phyloP scores from a whole-genome alignment of 2,329 filamentous ascomycete genomes.

The Dendrostoma leiphaemia region DNA sequence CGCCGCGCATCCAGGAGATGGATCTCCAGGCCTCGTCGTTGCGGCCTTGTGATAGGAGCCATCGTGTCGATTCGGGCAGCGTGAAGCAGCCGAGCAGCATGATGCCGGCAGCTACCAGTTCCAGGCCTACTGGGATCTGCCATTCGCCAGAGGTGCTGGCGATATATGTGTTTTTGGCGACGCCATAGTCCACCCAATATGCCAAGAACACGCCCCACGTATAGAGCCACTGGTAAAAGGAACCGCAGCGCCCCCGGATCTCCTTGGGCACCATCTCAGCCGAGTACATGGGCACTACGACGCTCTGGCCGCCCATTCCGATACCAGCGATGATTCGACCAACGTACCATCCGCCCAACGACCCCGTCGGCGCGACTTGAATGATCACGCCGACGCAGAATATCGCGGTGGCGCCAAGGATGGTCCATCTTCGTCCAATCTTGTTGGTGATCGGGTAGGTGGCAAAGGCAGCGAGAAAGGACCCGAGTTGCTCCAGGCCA shows the following conservation, averaged over 20 bases:
- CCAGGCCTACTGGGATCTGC: slow-evolving; percentile 11
- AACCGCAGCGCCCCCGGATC: slow-evolving; percentile 8
- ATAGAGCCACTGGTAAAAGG: slow-evolving; percentile 11
- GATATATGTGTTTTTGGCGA: slow-evolving; percentile 3
- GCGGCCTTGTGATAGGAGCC: slow-evolving; percentile 6
- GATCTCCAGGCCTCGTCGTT: slow-evolving; percentile 6
- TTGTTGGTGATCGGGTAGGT: slow-evolving; percentile 41
- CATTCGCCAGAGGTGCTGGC: slow-evolving; percentile 1
- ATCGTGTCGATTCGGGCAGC: slow-evolving; percentile 7
- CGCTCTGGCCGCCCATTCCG: slow-evolving; percentile 6
- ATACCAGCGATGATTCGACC: slow-evolving; percentile 8
- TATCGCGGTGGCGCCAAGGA: slow-evolving; percentile 36
- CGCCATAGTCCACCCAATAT: slow-evolving; percentile 13
- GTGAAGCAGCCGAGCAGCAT: slow-evolving; percentile 5
- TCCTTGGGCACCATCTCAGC: slow-evolving; percentile 36
- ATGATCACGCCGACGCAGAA: slow-evolving; percentile 44
- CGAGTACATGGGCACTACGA: slow-evolving; percentile 12
- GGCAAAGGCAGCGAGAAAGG: slow-evolving; percentile 42
- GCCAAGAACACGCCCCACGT: slow-evolving; percentile 10
- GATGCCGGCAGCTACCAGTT: slow-evolving; percentile 10
- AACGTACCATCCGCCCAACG: slow-evolving; percentile 7
- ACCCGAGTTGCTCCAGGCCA: slow-evolving; percentile 40
- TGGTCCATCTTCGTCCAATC: slow-evolving; percentile 38
- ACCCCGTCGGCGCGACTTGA: slow-evolving; percentile 34
- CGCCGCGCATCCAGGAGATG: slow-evolving; percentile 6